Base-by-base conservation (phyloP, 208 protist genomes). In the Novymonas esmeraldas region DNA sequence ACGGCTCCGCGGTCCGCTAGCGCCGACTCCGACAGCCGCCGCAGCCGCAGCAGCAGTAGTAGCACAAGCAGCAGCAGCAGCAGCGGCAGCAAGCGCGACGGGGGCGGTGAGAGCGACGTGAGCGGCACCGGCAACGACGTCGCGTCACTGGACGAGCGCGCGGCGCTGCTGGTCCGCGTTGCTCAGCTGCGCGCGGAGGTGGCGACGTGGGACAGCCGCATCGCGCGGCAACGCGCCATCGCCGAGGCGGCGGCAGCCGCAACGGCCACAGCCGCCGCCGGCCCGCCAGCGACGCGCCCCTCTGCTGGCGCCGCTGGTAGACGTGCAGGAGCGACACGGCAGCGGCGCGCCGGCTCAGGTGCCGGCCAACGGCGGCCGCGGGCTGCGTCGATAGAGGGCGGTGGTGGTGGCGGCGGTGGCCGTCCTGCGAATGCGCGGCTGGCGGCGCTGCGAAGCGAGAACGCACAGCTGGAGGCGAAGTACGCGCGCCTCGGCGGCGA, bases 401-500 rank as follows among this genome's bases (percentile, higher is more conserved):
- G 24, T 51, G 46, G 57, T 58, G 11, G 57, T 70, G 54, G 64
- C 56, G 20, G 26, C 26, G 24, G 36, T 66, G 9, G 34, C 20
- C 26, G 36, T 6, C 9, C 39, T 3, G 50, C 33, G 16, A 74
- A 60, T 13, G 46, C 41, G 22, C 65, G 63, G 9, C 51, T 86
- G 18, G 56, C 64, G 6, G 50, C 52, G 24, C 59, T 85, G n/a
- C 70, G 73, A 6, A 45, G 56, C 28, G 70, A 78, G 29, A 85
- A 87, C 49, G 48, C 48, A 13, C 59, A 72, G 38, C 49, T 83
- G 0, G 70, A 76, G 48, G 51, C 38, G 39, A 70, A 71, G 11
- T 78, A 65, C 54, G 76, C 55, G 16, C 64, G 57, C 26, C 84
- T 72, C 20, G 73, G 58, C 38, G 78, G 60, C 60, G 78, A 73